Evolutionary conservation across 2,329 filamentous ascomycete genomes (phyloP).

Genomic region (Aspergillus ochraceus): DNA sequence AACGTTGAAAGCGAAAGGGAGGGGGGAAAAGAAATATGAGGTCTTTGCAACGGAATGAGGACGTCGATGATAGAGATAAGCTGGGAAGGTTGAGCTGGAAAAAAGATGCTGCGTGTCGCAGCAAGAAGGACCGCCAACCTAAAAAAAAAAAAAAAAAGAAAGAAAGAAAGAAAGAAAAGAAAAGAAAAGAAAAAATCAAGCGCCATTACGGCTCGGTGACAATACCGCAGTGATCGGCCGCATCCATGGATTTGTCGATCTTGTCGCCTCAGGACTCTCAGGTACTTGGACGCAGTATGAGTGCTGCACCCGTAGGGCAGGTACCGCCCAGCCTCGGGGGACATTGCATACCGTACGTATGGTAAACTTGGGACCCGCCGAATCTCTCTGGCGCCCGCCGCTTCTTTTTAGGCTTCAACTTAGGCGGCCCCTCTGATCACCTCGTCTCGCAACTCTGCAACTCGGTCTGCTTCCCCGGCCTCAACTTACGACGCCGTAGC

Average conservation of each 20-base stretch:
- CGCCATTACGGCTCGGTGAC: constrained; percentile 11
- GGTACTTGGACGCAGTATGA: constrained; percentile 15
- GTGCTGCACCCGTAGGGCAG: constrained; percentile 4
- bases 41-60: constrained; percentile 9
- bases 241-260: not conserved
- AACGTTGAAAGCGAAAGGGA: constrained; percentile 5
- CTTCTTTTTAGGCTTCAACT: constrained; percentile 26
- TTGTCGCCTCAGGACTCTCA: not conserved
- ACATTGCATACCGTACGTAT: not conserved
- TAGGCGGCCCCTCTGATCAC: constrained; percentile 13
- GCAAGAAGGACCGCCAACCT: not conserved
- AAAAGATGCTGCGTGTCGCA: constrained; percentile 26
- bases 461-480: not conserved
- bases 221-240: not conserved
- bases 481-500: not conserved
- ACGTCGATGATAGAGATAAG: constrained; percentile 18
- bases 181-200: not conserved
- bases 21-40: constrained; percentile 24
- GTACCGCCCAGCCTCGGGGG: constrained; percentile 11
- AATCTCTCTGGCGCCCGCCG: constrained; percentile 18
- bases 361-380: constrained; percentile 15
- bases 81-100: constrained; percentile 18
- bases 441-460: not conserved
- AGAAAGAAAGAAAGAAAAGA: not conserved
- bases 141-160: not conserved